Percentiles rank a stretch among this genome's conserved stretches.
Conservation (phyloP, 2,329 filamentous ascomycete species). For the Colletotrichum falcatum region DNA sequence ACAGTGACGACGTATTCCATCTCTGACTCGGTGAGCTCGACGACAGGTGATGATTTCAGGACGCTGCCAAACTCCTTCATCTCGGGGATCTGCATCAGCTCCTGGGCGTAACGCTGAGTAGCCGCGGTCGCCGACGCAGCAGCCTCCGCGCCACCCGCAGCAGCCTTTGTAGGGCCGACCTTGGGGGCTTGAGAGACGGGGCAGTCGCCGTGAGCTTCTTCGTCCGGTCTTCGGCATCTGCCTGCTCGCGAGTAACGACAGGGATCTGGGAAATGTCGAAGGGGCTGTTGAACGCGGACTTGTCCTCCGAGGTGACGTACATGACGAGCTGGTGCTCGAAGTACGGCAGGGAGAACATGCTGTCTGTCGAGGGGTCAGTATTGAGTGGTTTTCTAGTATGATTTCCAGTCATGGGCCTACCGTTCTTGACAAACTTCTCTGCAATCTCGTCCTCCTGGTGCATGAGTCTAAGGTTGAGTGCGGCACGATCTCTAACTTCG, state of each 20-base stretch:
- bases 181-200: slow-evolving; percentile 95
- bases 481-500: slow-evolving; percentile 95
- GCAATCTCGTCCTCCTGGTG: slow-evolving; percentile 90
- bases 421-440: slow-evolving; percentile 90
- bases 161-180: slow-evolving; percentile 78
- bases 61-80: slow-evolving; percentile 89
- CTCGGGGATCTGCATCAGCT: slow-evolving; percentile 89
- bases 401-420: slow-evolving; percentile 59
- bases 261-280: slow-evolving; percentile 95
- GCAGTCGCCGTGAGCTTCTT: slow-evolving; percentile 96
- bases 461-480: slow-evolving; percentile 93
- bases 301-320: slow-evolving; percentile 95
- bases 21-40: slow-evolving; percentile 95
- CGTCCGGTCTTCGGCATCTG: slow-evolving; percentile 93
- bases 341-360: slow-evolving; percentile 92
- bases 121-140: slow-evolving; percentile 81
- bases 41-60: slow-evolving; percentile 87
- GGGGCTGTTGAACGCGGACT: slow-evolving; percentile 82
- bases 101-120: slow-evolving; percentile 89
- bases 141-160: slow-evolving; percentile 77
- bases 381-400: not conserved
- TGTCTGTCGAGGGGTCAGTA: slow-evolving; percentile 68
- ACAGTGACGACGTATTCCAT: slow-evolving; percentile 96
- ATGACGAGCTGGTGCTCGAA: slow-evolving; percentile 98
- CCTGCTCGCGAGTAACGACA: slow-evolving; percentile 94